Evolutionary conservation across 2,329 filamentous ascomycete species (phyloP).

Genomic region (Hyphodiscus sp.): DNA sequence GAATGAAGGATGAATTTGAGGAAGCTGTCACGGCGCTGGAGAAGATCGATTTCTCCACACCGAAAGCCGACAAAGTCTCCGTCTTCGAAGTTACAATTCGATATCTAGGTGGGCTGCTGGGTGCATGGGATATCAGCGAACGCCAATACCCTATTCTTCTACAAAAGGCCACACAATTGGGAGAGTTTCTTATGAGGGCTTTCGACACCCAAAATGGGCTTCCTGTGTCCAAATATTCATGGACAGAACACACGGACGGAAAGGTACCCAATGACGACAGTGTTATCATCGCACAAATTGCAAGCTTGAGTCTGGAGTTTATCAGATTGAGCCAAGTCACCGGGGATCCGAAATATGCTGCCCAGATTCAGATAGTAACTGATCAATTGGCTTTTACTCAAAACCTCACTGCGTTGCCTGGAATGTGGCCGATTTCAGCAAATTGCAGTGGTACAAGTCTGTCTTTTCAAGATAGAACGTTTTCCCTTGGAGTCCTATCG

Average conservation of each 20-base stretch:
- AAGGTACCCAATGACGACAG: not conserved
- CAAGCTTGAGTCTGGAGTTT: constrained; percentile 53
- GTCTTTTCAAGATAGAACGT: not conserved
- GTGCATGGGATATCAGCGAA: constrained; percentile 29
- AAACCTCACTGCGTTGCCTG: constrained; percentile 46
- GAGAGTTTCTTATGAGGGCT: constrained; percentile 17
- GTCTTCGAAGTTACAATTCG: constrained; percentile 34
- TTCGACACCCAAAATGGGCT: constrained; percentile 33
- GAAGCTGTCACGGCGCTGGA: constrained; percentile 62
- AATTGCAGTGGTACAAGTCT: constrained; percentile 39
- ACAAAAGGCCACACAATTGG: constrained; percentile 20
- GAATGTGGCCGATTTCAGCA: constrained; percentile 53
- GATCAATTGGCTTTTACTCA: constrained; percentile 48
- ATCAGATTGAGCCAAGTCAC: constrained; percentile 58
- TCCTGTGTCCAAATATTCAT: not conserved
- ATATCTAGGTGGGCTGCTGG: constrained; percentile 31
- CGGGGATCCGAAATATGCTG: constrained; percentile 51
- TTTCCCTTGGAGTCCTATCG: not conserved
- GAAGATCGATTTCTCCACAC: constrained; percentile 36
- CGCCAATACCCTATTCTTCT: constrained; percentile 18
- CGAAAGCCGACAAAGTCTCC: constrained; percentile 15
- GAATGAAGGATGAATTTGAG: constrained; percentile 67
- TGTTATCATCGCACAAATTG: constrained; percentile 30
- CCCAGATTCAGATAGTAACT: constrained; percentile 50
- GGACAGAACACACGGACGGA: not conserved